phyloP scores from a whole-genome alignment of 2,329 filamentous ascomycete genomes.

The Zalaria obscura region DNA sequence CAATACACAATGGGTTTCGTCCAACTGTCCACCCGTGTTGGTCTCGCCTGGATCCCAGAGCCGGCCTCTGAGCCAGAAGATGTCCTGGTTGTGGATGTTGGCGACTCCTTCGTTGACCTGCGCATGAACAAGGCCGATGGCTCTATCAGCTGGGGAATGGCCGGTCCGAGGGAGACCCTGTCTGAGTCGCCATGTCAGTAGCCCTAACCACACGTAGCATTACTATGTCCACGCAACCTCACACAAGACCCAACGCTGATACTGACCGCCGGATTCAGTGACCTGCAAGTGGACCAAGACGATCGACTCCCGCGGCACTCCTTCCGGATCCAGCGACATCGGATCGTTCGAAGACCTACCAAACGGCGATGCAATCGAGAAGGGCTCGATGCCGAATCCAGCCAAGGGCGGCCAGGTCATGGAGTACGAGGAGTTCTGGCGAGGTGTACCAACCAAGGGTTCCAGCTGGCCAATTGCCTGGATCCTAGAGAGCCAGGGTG shows the following conservation, averaged over 20 bases:
- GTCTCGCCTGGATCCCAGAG: slow-evolving; percentile 1
- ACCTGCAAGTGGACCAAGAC: slow-evolving; percentile 3
- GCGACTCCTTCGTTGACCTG: slow-evolving; percentile 3
- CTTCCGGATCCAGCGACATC: background rate
- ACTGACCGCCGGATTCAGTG: background rate
- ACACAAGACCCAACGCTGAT: background rate
- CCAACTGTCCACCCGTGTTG: slow-evolving; percentile 2
- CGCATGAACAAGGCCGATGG: background rate
- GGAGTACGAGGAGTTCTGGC: slow-evolving; percentile 4
- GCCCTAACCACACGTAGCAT: too few relatives aligned
- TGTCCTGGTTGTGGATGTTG: slow-evolving; percentile 3
- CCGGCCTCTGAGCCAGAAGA: slow-evolving; percentile 2
- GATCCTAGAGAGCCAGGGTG: slow-evolving; percentile 2
- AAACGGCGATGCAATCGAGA: slow-evolving; percentile 3
- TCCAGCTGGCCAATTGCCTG: background rate
- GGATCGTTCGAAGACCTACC: slow-evolving; percentile 2
- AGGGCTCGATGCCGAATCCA: slow-evolving; percentile 1
- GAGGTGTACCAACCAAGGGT: background rate
- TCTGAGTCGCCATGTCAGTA: slow-evolving; percentile 1
- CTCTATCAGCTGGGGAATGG: slow-evolving; percentile 4
- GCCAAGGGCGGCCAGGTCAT: background rate
- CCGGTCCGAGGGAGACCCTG: slow-evolving; percentile 1
- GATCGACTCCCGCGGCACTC: slow-evolving; percentile 3
- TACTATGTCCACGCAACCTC: too few relatives aligned
- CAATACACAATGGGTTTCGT: slow-evolving; percentile 2